Base-by-base conservation (phyloP, 1,284 basidiomycete genomes). In the Tetrapyrgos nigripes region DNA sequence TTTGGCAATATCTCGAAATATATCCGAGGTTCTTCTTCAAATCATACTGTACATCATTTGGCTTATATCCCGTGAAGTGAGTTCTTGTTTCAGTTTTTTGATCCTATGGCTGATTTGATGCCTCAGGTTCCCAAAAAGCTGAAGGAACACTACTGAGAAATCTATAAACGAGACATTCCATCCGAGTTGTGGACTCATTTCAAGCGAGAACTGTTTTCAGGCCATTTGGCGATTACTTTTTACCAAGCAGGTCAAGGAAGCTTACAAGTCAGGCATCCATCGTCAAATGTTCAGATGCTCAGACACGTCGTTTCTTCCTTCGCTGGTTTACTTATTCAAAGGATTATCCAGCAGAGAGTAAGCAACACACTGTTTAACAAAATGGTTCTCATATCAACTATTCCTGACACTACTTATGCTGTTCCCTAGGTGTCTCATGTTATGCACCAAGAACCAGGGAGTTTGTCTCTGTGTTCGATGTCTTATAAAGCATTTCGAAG, bases 261-360 rank as follows among this genome's bases (percentile, higher is more conserved):
- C 75, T 1, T 78, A 73, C 50, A 29, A 67, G 5, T 54, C 67
- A 37, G 72, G 75, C 0, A 62, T 75, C n/a, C 3, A 59, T 73
- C 0, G 66, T 75, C 21, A 51, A 60, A 17, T 76, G 70, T 50
- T 40, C 52, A 2, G 73, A 78, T 63, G 69, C 69, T 0, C 52
- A 76, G 0, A 46, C 33, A 1, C 52, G 63, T 0, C 62, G 59
- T 24, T 59, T 74, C 0, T 75, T 71, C 50, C 68, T 62, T 11
- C 58, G 62, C 0, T 64, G 77, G 6, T 69, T 75, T 21, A 72
- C 64, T 3, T 74, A 76, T 57, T 64, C 70, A 1, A 69, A 73
- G 0, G 73, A 76, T 57, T 76, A 76, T 50, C 74, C 71, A 1
- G 74, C n/a, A n/a, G 77, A 44, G 75, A 75, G 75, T 75, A 53